Evolutionary conservation across 2,329 filamentous ascomycete species (phyloP), one percentile per base, ranked within the genome.

Genomic region (Sporothrix brasiliensis): DNA sequence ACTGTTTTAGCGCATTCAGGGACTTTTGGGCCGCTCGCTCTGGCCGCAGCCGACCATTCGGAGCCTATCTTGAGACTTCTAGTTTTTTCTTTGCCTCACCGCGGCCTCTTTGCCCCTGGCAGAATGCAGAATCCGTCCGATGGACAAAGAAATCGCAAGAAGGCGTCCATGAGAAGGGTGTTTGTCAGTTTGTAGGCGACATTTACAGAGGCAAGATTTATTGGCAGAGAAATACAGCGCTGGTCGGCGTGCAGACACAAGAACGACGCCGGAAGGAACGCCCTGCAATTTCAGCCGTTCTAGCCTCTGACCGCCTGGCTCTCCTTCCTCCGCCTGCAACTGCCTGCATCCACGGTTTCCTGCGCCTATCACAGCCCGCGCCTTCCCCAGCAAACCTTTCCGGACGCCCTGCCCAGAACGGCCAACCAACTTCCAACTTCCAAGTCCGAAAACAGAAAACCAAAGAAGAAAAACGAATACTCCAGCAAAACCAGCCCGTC

Each of bases 401-500:
- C 19, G 6, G 19, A n/a, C 19, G 49, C 49, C 47, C 49, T n/a
- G 49, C 49, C 49, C 24, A 24, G 27, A 24, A 24, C 58, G 44
- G 39, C 58, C 58, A 63, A 63, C 58, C 58, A 63, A 63, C 58
- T 63, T 47, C 58, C 58, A 63, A 63, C 58, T 63, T 47, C 58
- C 58, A 63, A 47, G 58, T 19, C n/a, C 16, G 5, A 14, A 63
- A 63, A 61, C 41, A 61, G 39, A 63, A 63, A 19, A 47, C 4
- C n/a, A 19, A 63, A 47, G 39, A 63, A 63, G 58, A 63, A 63
- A 9, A 63, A 39, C 58, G 58, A 63, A 63, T 27, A 63, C 58
- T 39, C 58, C 39, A 44, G 41, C 41, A 44, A 16, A 13, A 2
- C 13, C 41, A 44, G 41, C 41, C 41, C 19, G 39, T 63, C 41